Evolutionary conservation across 164 flowering plant species (phyloP).

Genomic region (Kingdonia uniflora): DNA sequence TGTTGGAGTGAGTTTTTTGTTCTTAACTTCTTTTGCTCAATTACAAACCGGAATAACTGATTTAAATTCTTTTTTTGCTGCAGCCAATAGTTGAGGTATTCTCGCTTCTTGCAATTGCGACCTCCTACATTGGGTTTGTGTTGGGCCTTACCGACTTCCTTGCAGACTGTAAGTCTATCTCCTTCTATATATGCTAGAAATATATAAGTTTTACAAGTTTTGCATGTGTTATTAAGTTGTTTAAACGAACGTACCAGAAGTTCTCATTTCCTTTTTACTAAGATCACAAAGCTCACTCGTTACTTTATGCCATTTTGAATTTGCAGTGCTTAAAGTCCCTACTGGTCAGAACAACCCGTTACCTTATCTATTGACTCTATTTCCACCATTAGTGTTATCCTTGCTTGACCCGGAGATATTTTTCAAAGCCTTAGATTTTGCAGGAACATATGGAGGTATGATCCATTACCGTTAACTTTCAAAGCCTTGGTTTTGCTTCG

Average conservation of each 20-base stretch:
- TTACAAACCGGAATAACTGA: background rate
- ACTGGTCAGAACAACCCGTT: constrained; percentile 54
- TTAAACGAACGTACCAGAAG: no score
- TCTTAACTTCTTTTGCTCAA: background rate
- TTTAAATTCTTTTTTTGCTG: constrained; percentile 7
- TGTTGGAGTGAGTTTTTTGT: constrained; percentile 55
- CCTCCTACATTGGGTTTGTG: constrained; percentile 90
- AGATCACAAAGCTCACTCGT: background rate
- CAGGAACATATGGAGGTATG: constrained; percentile 98
- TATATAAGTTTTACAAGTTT: no score
- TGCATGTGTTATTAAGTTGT: no score
- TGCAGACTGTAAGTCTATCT: constrained; percentile 66
- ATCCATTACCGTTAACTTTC: background rate
- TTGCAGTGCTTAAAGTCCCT: constrained; percentile 79
- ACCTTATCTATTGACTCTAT: constrained; percentile 61
- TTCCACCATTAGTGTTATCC: constrained; percentile 71
- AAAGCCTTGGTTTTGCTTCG: no score
- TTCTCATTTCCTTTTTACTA: no score
- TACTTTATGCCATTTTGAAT: constrained; percentile 3
- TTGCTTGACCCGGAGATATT: constrained; percentile 89
- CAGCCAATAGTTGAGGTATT: constrained; percentile 84
- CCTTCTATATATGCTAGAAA: no score
- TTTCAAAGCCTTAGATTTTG: constrained; percentile 94
- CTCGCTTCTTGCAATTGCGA: constrained; percentile 84
- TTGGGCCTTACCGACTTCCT: constrained; percentile 92